phyloP scores from a whole-genome alignment of 139 green algal genomes.

The Microglena sp. region DNA sequence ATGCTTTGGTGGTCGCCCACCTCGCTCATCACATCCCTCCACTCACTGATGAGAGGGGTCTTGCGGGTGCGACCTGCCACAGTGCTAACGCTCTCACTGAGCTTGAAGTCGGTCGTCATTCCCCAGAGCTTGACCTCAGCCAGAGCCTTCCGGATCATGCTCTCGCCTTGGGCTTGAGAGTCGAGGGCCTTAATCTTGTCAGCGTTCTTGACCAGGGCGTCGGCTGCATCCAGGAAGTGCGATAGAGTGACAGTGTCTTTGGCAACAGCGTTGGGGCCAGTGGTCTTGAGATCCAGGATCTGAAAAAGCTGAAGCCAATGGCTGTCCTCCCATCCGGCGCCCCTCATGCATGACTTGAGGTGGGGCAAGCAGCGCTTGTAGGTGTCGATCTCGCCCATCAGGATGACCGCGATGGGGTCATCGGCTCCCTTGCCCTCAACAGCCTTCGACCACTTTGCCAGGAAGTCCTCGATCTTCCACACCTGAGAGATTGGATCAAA shows the following conservation, averaged over 20 bases:
- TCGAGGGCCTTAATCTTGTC: slow-evolving; percentile 61
- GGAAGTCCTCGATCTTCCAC: slow-evolving; percentile 75
- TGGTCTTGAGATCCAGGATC: slow-evolving; percentile 50
- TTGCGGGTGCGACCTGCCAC: slow-evolving; percentile 8
- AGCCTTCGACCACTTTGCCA: slow-evolving; percentile 56
- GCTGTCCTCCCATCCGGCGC: slow-evolving; percentile 56
- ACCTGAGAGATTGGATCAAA: slow-evolving; percentile 36
- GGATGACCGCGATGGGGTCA: slow-evolving; percentile 46
- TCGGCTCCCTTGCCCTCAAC: slow-evolving; percentile 26
- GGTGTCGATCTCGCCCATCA: slow-evolving; percentile 46
- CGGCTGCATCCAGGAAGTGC: slow-evolving; percentile 58
- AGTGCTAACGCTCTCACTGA: slow-evolving; percentile 9
- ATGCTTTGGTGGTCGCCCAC: slow-evolving; percentile 69
- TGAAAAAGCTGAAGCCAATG: slow-evolving; percentile 68
- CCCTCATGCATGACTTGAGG: slow-evolving; percentile 54
- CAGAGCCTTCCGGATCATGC: slow-evolving; percentile 63
- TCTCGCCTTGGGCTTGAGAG: slow-evolving; percentile 57
- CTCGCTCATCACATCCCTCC: slow-evolving; percentile 68
- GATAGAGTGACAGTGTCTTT: slow-evolving; percentile 59
- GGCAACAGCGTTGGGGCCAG: slow-evolving; percentile 32
- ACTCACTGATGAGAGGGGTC: slow-evolving; percentile 70
- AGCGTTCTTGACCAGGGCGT: slow-evolving; percentile 36
- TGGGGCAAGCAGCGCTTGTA: slow-evolving; percentile 51
- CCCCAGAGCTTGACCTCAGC: slow-evolving; percentile 72
- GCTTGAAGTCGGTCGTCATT: slow-evolving; percentile 54